Evolutionary conservation across 805 yeast genomes (phyloP).

Genomic region (Metschnikowia anglica): DNA sequence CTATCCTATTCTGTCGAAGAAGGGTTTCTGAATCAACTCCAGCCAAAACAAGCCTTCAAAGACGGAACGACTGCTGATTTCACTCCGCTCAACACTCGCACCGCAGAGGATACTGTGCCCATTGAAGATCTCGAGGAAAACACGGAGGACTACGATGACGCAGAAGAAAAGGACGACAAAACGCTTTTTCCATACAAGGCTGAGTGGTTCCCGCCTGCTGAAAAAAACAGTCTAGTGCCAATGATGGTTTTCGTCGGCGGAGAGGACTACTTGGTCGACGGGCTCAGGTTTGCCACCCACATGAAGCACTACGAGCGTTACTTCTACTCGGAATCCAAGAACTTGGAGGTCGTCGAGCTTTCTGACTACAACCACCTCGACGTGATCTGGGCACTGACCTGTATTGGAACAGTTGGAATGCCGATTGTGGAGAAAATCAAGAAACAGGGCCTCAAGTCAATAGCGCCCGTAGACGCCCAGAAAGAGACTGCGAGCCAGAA

Average conservation of each 20-base stretch:
- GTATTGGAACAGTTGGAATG: constrained; percentile 61
- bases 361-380: constrained; percentile 81
- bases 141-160: constrained; percentile 14
- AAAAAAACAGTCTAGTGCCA: constrained; percentile 41
- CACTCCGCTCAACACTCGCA: constrained; percentile 22
- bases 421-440: constrained; percentile 21
- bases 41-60: constrained; percentile 31
- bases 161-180: constrained; percentile 33
- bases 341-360: constrained; percentile 44
- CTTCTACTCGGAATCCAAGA: constrained; percentile 32
- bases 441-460: background rate
- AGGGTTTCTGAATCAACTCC: constrained; percentile 41
- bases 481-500: too few relatives aligned
- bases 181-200: constrained; percentile 52
- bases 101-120: constrained; percentile 5
- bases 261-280: constrained; percentile 76
- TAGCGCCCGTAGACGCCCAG: background rate
- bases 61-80: constrained; percentile 28
- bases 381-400: constrained; percentile 89
- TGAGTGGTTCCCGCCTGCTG: constrained; percentile 51
- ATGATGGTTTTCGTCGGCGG: constrained; percentile 70
- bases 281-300: constrained; percentile 63
- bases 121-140: constrained; percentile 22
- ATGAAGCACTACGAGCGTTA: constrained; percentile 57
- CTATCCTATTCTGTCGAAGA: constrained; percentile 42